Conservation (phyloP, 2,329 filamentous ascomycete species). For the Aspergillus latus region DNA sequence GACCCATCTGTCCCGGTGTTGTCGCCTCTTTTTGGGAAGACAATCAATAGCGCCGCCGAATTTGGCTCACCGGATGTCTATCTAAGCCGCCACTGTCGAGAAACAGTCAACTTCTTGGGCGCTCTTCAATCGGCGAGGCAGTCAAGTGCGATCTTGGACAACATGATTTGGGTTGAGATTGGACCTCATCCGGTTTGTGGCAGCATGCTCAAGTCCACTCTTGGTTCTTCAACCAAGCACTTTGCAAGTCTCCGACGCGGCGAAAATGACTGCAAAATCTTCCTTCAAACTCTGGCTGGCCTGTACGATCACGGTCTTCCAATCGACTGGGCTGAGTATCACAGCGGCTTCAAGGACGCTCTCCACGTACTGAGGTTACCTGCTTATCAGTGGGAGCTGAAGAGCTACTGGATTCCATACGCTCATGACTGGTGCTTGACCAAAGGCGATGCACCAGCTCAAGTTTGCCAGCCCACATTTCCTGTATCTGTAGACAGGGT, state of each 20-base stretch:
- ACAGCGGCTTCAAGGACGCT: constrained; percentile 38
- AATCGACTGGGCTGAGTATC: constrained; percentile 45
- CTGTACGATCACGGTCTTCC: constrained; percentile 41
- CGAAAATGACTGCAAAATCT: constrained; percentile 45
- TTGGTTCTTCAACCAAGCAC: constrained; percentile 59
- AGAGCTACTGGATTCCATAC: constrained; percentile 44
- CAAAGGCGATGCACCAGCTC: too few species aligned
- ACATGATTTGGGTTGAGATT: constrained; percentile 70
- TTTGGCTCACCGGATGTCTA: constrained; percentile 53
- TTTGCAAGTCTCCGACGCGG: constrained; percentile 42
- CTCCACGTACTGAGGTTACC: constrained; percentile 37
- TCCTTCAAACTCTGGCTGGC: constrained; percentile 35
- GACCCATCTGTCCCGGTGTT: constrained; percentile 45
- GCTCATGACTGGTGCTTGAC: constrained; percentile 37
- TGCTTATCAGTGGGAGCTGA: constrained; percentile 41
- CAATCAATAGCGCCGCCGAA: constrained; percentile 54
- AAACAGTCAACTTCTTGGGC: constrained; percentile 48
- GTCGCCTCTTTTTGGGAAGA: constrained; percentile 46
- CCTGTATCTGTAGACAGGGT: constrained; percentile 40
- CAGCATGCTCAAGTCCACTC: constrained; percentile 53
- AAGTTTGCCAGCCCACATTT: too few species aligned
- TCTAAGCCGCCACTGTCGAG: constrained; percentile 43
- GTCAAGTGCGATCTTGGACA: constrained; percentile 55
- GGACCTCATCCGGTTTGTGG: constrained; percentile 51
- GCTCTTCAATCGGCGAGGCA: constrained; percentile 36